phyloP scores from a whole-genome alignment of 305 asterid species.

The Salvia sclarea region DNA sequence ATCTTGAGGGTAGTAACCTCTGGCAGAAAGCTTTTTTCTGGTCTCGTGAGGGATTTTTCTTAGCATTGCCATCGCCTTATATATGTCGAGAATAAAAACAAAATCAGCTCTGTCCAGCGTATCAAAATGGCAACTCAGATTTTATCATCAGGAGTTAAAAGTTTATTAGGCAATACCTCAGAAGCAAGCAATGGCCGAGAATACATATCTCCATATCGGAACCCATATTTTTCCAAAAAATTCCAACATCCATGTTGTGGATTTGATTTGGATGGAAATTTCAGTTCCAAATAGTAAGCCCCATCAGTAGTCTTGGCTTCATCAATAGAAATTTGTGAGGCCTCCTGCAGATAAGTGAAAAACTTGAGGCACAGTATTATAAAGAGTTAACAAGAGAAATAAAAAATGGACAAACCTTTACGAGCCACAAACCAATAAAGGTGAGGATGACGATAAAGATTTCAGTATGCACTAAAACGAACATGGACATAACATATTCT shows the following conservation, averaged over 20 bases:
- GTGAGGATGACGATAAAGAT: too few species aligned
- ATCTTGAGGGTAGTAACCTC: conserved; percentile 81
- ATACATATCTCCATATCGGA: conserved; percentile 57
- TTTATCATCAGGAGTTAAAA: conserved; percentile 7
- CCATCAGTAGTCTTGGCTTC: conserved; percentile 74
- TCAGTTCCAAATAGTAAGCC: conserved; percentile 69
- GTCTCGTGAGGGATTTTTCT: conserved; percentile 67
- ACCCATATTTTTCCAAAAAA: conserved; percentile 83
- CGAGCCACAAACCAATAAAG: too few species aligned
- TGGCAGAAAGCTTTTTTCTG: conserved; percentile 59
- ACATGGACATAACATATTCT: too few species aligned
- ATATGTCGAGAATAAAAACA: conserved; percentile 29
- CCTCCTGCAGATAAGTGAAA: conserved; percentile 56
- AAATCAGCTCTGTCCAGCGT: conserved; percentile 23
- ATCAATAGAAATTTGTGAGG: conserved; percentile 57
- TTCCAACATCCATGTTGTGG: conserved; percentile 57
- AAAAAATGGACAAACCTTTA: too few species aligned
- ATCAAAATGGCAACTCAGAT: conserved; percentile 13
- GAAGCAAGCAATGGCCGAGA: conserved; percentile 84
- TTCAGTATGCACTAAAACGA: too few species aligned
- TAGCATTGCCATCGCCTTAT: conserved; percentile 70
- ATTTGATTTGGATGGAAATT: conserved; percentile 60
- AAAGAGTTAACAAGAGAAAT: too few species aligned
- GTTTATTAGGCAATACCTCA: conserved; percentile 57
- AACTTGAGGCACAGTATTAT: conserved; percentile 34